These are phyloP conservation scores for Ensete ventricosum DNA, from an alignment of 176 grass and related monocot genomes.

Conservation along the genomic window DNA sequence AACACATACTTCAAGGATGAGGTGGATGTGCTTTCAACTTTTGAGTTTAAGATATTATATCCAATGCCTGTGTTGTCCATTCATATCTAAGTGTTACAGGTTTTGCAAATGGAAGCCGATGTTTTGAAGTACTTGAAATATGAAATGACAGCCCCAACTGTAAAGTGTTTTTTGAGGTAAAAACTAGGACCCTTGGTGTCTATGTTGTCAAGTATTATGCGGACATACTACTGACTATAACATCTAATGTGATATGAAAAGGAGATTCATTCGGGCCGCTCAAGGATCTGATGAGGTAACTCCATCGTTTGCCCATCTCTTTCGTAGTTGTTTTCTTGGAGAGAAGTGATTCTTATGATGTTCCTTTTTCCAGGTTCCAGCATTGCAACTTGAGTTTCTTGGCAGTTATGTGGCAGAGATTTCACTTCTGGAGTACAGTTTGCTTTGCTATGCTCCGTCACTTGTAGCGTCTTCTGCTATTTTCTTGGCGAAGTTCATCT, in stretches of 20 bases:
- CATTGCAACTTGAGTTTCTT: conserved; percentile 84
- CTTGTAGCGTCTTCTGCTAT: conserved; percentile 67
- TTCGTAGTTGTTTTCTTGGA: background rate
- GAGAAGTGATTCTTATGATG: conserved; percentile 7
- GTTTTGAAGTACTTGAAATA: conserved; percentile 86
- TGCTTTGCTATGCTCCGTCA: conserved; percentile 73
- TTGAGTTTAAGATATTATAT: background rate
- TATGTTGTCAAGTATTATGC: too few relatives aligned
- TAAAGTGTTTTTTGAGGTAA: conserved; percentile 88
- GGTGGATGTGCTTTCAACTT: conserved; percentile 18
- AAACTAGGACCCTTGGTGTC: conserved; percentile 2
- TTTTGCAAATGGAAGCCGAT: conserved; percentile 87
- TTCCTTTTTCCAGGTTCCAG: conserved; percentile 40
- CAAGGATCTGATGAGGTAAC: conserved; percentile 72
- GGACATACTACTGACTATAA: too few relatives aligned
- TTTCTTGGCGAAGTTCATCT: conserved; percentile 86
- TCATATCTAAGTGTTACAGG: conserved; percentile 31
- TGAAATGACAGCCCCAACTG: conserved; percentile 87
- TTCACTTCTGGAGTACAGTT: conserved; percentile 82
- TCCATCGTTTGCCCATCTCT: conserved; percentile 6
- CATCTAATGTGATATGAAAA: conserved; percentile 14
- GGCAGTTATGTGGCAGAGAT: conserved; percentile 78
- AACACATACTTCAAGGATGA: conserved; percentile 99
- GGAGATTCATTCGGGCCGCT: conserved; percentile 86
- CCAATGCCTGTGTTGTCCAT: background rate